These are phyloP conservation scores for Suhomyces sp. DNA, from an alignment of 805 yeast species.

Conservation along the genomic window DNA sequence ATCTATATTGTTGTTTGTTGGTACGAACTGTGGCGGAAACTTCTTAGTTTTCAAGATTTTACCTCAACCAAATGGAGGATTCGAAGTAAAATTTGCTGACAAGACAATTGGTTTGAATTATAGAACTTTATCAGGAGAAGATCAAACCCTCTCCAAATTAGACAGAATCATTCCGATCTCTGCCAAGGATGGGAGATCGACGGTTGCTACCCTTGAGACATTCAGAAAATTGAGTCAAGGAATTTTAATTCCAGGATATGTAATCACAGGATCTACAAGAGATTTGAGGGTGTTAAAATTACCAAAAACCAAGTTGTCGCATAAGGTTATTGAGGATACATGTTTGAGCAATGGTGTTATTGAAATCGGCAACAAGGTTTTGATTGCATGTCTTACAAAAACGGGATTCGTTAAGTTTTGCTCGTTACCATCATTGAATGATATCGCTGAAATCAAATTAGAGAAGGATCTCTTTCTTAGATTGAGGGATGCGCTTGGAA, in stretches of 20 bases:
- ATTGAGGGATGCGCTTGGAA: constrained; percentile 21
- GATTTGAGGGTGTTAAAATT: constrained; percentile 65
- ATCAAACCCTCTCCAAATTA: constrained; percentile 53
- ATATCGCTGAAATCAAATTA: constrained; percentile 47
- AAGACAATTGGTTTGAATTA: constrained; percentile 39
- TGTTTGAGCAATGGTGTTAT: constrained; percentile 54
- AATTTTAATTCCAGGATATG: constrained; percentile 56
- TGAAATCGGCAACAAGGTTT: constrained; percentile 41
- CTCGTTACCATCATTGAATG: constrained; percentile 64
- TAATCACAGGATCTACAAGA: constrained; percentile 52
- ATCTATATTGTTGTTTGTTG: constrained; percentile 70
- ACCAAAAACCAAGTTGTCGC: constrained; percentile 62
- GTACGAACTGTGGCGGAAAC: constrained; percentile 73
- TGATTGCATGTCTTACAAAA: constrained; percentile 44
- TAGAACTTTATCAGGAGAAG: constrained; percentile 26
- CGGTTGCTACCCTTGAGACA: constrained; percentile 58
- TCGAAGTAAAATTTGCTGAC: constrained; percentile 52
- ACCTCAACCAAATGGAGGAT: constrained; percentile 63
- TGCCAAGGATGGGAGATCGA: constrained; percentile 58
- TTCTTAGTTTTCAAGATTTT: constrained; percentile 60
- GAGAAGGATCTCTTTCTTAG: constrained; percentile 28
- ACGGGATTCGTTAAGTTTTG: constrained; percentile 48
- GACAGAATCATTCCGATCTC: constrained; percentile 58
- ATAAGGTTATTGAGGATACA: constrained; percentile 54
- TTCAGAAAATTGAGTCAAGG: constrained; percentile 65